Conservation (phyloP, 768 basidiomycete species). For the Boletus huronensis region DNA sequence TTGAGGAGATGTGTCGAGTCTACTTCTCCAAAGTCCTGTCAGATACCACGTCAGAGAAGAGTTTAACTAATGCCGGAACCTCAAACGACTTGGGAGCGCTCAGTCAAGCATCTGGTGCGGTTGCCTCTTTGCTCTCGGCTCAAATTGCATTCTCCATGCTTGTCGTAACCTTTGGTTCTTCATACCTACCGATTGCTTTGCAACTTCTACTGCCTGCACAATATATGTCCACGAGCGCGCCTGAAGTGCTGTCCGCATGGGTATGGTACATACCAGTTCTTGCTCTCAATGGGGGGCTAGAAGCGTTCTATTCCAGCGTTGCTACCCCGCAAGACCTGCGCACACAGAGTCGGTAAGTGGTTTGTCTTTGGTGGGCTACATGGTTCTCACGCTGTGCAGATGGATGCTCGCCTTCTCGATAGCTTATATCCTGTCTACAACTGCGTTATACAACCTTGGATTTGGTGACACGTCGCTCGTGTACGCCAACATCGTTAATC, state of each 20-base stretch:
- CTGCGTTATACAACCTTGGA: conserved; percentile 42
- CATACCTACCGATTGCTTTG: conserved; percentile 68
- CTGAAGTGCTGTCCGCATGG: conserved; percentile 73
- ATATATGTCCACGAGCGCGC: conserved; percentile 76
- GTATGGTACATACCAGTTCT: conserved; percentile 87
- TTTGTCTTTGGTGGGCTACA: neutral
- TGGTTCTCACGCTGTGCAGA: conserved; percentile 26
- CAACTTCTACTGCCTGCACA: conserved; percentile 66
- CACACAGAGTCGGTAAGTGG: conserved; percentile 57
- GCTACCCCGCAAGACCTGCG: conserved; percentile 65
- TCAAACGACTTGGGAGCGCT: conserved; percentile 17
- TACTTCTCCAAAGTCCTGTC: conserved; percentile 75
- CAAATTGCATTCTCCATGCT: conserved; percentile 68
- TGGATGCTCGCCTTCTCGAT: conserved; percentile 81
- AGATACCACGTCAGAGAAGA: conserved; percentile 14
- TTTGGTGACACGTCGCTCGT: conserved; percentile 69
- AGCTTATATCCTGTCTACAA: conserved; percentile 57
- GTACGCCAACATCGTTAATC: conserved; percentile 71
- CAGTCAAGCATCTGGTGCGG: conserved; percentile 44
- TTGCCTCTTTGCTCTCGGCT: conserved; percentile 59
- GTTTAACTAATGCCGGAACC: neutral
- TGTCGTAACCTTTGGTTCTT: conserved; percentile 68
- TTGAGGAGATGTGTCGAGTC: conserved; percentile 88
- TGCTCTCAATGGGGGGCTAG: conserved; percentile 85
- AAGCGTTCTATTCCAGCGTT: conserved; percentile 84